Base-by-base conservation (phyloP, 352 stramenopile genomes). In the Phytophthora europaea region DNA sequence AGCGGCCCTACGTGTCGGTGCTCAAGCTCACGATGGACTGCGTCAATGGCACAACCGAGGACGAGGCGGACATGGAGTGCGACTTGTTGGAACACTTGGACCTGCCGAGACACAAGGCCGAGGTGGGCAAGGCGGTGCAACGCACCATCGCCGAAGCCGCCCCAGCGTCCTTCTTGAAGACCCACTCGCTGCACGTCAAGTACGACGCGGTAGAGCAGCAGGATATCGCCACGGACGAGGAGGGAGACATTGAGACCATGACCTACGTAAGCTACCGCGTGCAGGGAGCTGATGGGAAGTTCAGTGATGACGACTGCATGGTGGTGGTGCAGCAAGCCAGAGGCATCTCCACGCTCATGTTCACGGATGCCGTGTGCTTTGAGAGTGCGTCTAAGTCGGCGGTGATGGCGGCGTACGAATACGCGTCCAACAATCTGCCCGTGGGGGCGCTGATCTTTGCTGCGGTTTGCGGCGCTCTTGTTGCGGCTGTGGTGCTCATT, bases 11-110 rank as follows among this genome's bases (percentile, higher is more conserved):
- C 61, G 81, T 90, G 52, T 89, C 84, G 2, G 77, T 85, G 22
- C 59, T 90, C 43, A 74, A 72, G 6, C 61, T 92, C n/a, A 83
- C 73, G 2, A 88, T 90, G 82, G 82, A 90, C 67, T 92, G 84
- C 65, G 72, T 70, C 48, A 90, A 90, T 61, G 47, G 36, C 43
- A 70, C 69, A 9, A 50, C 56, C 10, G 64, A 58, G 31, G 76
- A 76, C 13, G 65, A 71, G 16, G 28, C 40, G 15, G 67, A 78
- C 9, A 65, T 82, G 18, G 68, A 72, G 53, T 92, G 84, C n/a
- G 80, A 92, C 18, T 71, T 89, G n/a, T 47, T 89, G 45, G 75
- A 92, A 67, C 82, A 92, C 66, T 51, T 81, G 31, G 84, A 92
- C 40, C 54, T 92, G 28, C 80, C 82, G 13, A 70, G 84, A 60